Evolutionary conservation across 116 monocot genomes (phyloP).

Genomic region (Phalaenopsis hybrid): DNA sequence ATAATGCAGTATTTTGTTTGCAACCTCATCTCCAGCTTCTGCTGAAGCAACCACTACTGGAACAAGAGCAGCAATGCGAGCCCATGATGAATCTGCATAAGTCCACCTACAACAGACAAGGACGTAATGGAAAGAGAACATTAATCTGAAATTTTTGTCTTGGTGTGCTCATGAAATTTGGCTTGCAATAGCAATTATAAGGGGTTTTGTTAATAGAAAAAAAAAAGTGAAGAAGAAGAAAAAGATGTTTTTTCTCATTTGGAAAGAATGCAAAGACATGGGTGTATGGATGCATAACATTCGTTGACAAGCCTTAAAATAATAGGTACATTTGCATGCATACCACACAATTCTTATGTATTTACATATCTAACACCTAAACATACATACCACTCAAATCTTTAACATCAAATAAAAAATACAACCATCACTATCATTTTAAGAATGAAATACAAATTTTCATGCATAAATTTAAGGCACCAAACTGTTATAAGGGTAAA

Average conservation of each 20-base stretch:
- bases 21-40: conserved; percentile 86
- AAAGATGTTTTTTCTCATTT: not conserved
- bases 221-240: not conserved
- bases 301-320: too few species aligned
- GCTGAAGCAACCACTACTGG: conserved; percentile 80
- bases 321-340: not conserved
- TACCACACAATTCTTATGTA: too few species aligned
- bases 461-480: too few species aligned
- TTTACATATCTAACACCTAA: too few species aligned
- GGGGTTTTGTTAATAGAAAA: not conserved
- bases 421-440: too few species aligned
- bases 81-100: conserved; percentile 91
- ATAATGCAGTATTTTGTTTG: conserved; percentile 68
- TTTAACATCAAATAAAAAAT: too few species aligned
- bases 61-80: conserved; percentile 79
- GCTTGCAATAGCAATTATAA: not conserved
- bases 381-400: too few species aligned
- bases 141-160: not conserved
- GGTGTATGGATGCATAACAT: not conserved
- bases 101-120: conserved; percentile 65
- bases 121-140: conserved; percentile 2
- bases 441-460: too few species aligned
- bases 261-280: too few species aligned
- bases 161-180: not conserved
- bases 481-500: too few species aligned